Evolutionary conservation across 352 stramenopile species (phyloP), one percentile per base, ranked within the genome.

Genomic region (Phytophthora uliginosa): DNA sequence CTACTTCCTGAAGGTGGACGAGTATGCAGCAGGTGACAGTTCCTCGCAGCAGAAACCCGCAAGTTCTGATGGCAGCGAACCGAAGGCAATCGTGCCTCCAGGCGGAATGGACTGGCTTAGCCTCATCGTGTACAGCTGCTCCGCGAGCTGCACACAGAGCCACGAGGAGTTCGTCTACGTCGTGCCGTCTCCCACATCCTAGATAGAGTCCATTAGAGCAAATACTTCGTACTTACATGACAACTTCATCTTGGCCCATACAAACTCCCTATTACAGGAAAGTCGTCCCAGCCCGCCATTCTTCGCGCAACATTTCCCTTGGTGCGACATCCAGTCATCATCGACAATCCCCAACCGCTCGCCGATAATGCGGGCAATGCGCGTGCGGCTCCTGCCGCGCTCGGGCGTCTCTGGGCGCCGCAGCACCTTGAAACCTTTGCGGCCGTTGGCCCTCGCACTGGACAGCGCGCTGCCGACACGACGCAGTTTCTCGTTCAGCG

Each of bases 1-100:
- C 63, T 96, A 96, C 58, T 94, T 96, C 48, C 78, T 96, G 31
- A 90, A 93, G 56, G 89, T 96, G 28, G 89, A 96, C 66, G 71
- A 92, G 55, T 88, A 82, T 34, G 83, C 83, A 9, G 54, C 62
- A 57, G 55, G 48, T 9, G 53, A 66, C 20, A 18, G 48, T 51
- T 20, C 71, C 38, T 53, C 51, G 63, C 64, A 67, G 9, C 33
- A 71, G n/a, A 55, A 61, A 9, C 26, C 36, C 10, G 8, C 57
- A 12, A 52, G 40, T 22, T 26, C 42, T 3, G 56, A 55, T 6
- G 22, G 26, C 20, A 31, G 40, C 18, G 28, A 47, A 61, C 42
- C 57, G 13, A 66, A 66, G 52, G 12, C 50, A 9, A 34, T 71
- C 12, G 54, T 57, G 8, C 53, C 66, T 53, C 48, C 67, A 40